Conservation (phyloP, 352 stramenopile species). For the Phytophthora pisi region DNA sequence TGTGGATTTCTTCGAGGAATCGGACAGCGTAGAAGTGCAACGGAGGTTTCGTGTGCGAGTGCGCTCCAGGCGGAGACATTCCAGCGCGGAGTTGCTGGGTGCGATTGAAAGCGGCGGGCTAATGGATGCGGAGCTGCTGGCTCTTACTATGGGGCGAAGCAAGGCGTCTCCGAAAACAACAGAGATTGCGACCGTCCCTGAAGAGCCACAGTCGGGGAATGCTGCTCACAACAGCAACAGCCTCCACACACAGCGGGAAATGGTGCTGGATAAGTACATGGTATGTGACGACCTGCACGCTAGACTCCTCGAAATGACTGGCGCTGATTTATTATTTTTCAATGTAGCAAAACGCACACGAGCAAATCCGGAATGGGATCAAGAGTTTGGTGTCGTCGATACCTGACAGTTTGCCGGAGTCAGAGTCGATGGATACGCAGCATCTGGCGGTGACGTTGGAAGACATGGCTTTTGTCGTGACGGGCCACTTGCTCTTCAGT, state of each 20-base stretch:
- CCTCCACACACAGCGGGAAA: constrained; percentile 58
- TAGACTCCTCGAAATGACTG: constrained; percentile 3
- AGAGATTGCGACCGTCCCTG: constrained; percentile 22
- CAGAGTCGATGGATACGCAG: constrained; percentile 43
- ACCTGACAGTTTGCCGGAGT: constrained; percentile 31
- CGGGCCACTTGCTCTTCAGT: constrained; percentile 75
- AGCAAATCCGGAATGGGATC: constrained; percentile 66
- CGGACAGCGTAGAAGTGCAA: constrained; percentile 31
- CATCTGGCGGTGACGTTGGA: constrained; percentile 58
- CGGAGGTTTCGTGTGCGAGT: constrained; percentile 17
- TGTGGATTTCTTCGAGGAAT: constrained; percentile 34
- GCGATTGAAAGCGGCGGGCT: constrained; percentile 64
- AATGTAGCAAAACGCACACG: constrained; percentile 63
- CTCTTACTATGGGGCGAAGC: constrained; percentile 26
- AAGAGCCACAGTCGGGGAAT: constrained; percentile 34
- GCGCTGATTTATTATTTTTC: constrained; percentile 14
- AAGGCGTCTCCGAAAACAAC: constrained; percentile 21
- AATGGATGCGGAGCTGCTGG: constrained; percentile 44
- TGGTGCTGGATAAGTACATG: constrained; percentile 77
- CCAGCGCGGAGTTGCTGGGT: constrained; percentile 67
- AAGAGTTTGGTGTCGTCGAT: constrained; percentile 43
- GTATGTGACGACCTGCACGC: constrained; percentile 37
- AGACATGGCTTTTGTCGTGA: constrained; percentile 80
- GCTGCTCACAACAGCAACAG: constrained; percentile 34
- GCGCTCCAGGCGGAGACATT: constrained; percentile 43